Percentiles rank a stretch among this genome's conserved stretches.
These are phyloP conservation scores for Grosmannia huntii DNA, from an alignment of 2,329 filamentous ascomycete genomes.

Conservation along the genomic window DNA sequence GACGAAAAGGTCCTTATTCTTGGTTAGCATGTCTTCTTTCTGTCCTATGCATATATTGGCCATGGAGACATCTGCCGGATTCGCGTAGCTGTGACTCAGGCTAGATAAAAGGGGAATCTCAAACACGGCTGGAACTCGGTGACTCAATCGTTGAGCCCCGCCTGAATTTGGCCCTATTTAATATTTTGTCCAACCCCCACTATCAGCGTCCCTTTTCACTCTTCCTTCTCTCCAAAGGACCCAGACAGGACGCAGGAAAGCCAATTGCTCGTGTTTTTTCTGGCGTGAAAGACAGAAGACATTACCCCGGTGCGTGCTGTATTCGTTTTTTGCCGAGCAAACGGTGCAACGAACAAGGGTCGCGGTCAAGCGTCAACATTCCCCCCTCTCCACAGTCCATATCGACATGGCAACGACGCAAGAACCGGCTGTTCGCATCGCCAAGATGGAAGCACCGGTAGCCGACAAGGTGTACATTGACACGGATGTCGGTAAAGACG, in stretches of 20 bases:
- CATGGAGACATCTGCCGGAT: background rate
- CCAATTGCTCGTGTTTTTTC: background rate
- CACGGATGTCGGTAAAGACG: slow-evolving; percentile 65
- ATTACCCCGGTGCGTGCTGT: background rate
- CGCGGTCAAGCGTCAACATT: background rate
- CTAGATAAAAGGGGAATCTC: slow-evolving; percentile 3
- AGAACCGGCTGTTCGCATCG: slow-evolving; percentile 38
- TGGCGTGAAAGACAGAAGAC: background rate
- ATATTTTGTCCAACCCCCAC: background rate
- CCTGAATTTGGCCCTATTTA: slow-evolving; percentile 4
- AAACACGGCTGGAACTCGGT: slow-evolving; percentile 9
- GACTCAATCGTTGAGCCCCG: slow-evolving; percentile 12
- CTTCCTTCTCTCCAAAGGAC: background rate
- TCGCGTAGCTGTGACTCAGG: slow-evolving; percentile 1
- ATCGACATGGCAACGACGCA: slow-evolving; percentile 16
- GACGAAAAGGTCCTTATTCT: too few species aligned
- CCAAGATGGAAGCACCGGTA: slow-evolving; percentile 17
- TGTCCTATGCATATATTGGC: too few species aligned
- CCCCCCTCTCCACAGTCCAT: background rate
- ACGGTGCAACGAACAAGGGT: background rate
- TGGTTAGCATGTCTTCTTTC: too few species aligned
- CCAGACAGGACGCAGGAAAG: background rate
- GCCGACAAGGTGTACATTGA: slow-evolving; percentile 57
- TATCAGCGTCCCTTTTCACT: background rate
- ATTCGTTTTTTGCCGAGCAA: background rate